Evolutionary conservation across 129 eudicot genomes (phyloP).

Genomic region (Dittrichia graveolens): DNA sequence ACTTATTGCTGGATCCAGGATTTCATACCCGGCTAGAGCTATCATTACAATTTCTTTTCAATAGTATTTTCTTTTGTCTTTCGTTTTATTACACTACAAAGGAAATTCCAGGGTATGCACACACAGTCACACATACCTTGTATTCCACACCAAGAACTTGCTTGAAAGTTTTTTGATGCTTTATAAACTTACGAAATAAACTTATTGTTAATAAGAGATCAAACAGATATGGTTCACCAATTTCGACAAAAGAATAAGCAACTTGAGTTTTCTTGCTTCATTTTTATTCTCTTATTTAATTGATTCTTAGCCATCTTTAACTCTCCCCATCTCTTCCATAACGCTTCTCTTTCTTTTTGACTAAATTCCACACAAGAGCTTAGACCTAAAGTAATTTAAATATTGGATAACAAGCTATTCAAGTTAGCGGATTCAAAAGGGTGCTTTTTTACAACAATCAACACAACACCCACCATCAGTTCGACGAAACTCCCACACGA

Average conservation of each 20-base stretch:
- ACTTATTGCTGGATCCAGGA: neutral
- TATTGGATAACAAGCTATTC: neutral
- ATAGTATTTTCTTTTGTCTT: neutral
- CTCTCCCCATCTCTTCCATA: neutral
- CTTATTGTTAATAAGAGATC: conserved; percentile 1
- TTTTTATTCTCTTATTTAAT: neutral
- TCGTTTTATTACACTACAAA: neutral
- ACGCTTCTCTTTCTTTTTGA: neutral
- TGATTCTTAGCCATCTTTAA: no score
- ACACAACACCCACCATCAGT: conserved; percentile 40
- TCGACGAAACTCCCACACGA: conserved; percentile 52
- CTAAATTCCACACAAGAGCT: neutral
- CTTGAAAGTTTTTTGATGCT: no score
- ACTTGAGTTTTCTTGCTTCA: no score
- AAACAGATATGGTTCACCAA: neutral
- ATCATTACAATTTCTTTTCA: neutral
- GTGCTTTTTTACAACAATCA: conserved; percentile 9
- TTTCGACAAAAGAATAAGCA: no score
- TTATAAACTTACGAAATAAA: no score
- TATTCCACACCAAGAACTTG: neutral
- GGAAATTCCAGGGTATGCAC: neutral
- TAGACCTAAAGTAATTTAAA: neutral
- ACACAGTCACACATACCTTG: neutral
- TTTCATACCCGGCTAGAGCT: neutral
- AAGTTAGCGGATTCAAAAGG: neutral